Base-by-base conservation (phyloP, 495 filamentous ascomycete genomes). In the Daldinia concentrica region DNA sequence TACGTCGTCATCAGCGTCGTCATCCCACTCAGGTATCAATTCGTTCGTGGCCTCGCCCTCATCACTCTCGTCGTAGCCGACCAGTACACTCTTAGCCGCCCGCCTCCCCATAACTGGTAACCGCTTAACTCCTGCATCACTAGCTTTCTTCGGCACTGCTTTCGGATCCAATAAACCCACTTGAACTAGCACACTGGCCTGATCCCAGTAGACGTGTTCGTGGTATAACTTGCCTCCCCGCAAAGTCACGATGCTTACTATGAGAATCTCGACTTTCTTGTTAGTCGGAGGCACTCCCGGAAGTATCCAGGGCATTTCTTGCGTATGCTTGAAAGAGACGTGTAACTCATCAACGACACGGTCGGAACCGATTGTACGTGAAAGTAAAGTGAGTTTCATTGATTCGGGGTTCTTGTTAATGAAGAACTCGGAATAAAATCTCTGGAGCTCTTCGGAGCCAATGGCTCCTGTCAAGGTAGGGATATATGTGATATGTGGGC, bases 191-290 rank as follows among this genome's bases (percentile, higher is more conserved):
- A 94, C 91, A 41, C 85, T 89, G 4, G 91, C 91, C 74, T 93
- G 91, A 70, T 93, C 91, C 91, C 91, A 94, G 74, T 93, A 93
- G 8, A 91, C 82, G 67, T 92, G 88, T 74, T 93, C 91, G 26
- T 87, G 86, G 68, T 86, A 90, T 6, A 93, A 77, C 62, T 84
- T 87, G 0, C 88, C 89, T 0, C 82, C 90, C 3, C 89, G 81
- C 59, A 92, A 70, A 36, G 85, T 84, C 4, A 92, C 88, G 51
- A 80, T 75, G 61, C 75, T 80, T 8, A 80, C 72, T 26, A 77
- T 43, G 22, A 74, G 43, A 15, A 80, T 22, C 59, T 78, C 76
- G 59, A 80, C 75, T 27, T 64, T 56, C 24, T 76, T 77, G 52
- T 76, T 69, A 27, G 91, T 94, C 4, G 91, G 82, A 6, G 88